phyloP scores from a whole-genome alignment of 139 green algal species.

The Deuterostichococcus epilithicus region DNA sequence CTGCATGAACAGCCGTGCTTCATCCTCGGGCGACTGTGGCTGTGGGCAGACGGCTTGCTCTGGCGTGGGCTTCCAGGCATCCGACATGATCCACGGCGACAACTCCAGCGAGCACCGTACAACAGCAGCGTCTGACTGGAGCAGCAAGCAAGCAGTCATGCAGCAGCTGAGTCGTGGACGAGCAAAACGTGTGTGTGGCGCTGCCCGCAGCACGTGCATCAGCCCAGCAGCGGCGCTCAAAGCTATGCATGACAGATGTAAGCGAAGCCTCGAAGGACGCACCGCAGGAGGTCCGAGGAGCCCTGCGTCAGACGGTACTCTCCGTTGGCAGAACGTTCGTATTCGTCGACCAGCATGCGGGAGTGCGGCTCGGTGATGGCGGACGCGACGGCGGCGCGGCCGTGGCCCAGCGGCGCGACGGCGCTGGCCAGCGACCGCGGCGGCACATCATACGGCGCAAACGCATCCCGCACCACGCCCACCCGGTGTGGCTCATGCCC shows the following conservation, averaged over 20 bases:
- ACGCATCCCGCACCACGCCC: conserved; percentile 63
- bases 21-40: not conserved
- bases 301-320: conserved; percentile 28
- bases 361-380: conserved; percentile 23
- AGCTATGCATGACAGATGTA: not conserved
- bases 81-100: too few relatives aligned
- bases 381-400: conserved; percentile 45
- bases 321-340: conserved; percentile 26
- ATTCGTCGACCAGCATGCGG: conserved; percentile 72
- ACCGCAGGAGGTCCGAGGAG: conserved; percentile 39
- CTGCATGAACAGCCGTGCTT: not conserved
- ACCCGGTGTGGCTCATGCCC: conserved; percentile 27
- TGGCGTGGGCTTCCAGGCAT: too few relatives aligned
- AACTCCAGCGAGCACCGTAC: too few relatives aligned
- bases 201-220: too few relatives aligned
- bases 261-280: not conserved
- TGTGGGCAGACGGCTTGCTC: not conserved
- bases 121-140: too few relatives aligned
- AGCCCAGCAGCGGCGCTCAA: too few relatives aligned
- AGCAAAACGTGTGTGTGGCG: too few relatives aligned
- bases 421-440: conserved; percentile 30
- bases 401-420: conserved; percentile 35
- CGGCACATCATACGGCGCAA: conserved; percentile 47
- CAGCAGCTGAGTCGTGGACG: too few relatives aligned
- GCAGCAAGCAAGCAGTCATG: too few relatives aligned